Evolutionary conservation across 805 yeast species (phyloP), one percentile per base, ranked within the genome.

Genomic region (Monosporozyma siamensis): DNA sequence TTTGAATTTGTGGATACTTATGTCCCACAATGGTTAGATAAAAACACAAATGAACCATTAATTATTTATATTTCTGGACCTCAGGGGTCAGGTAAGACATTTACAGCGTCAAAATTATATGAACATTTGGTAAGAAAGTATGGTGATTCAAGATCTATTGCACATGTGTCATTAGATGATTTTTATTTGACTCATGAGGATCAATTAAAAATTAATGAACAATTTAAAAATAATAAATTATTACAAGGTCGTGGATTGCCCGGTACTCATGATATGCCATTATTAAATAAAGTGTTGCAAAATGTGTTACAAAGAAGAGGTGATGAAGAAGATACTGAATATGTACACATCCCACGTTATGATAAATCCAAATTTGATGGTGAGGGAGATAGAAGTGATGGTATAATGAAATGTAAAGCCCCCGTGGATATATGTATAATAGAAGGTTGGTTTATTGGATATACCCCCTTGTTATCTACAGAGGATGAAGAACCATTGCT

Each of bases 401-500:
- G 43, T 6, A 47, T 51, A 0, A 47, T 65, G 3, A 42, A 52
- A 3, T 58, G 63, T 4, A 52, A 53, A 0, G 44, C 46, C 2
- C 72, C 74, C 2, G 67, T 77, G 3, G 86, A 83, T 52, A 72
- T 88, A 3, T 71, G 90, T 3, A 60, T 90, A 2, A 69, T 92
- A 32, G 98, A 90, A 63, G 98, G 97, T 4, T 90, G 98, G 98
- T 87, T 89, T 65, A 72, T 78, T 20, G 97, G 97, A 1, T 90
- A 78, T 56, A 48, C 56, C 4, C 69, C 82, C 1, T 49, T 74
- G 15, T 49, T 61, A 1, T 57, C 57, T 4, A 48, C 48, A 1
- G 59, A 57, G 6, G 38, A 43, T 22, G 17, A 43, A 9, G 41
- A 44, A 39, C 26, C 56, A 23, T 29, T 59, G 46, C 50, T 40